Conservation (phyloP, 1,139 yeast species). For the Saccharomyces hybrid region DNA sequence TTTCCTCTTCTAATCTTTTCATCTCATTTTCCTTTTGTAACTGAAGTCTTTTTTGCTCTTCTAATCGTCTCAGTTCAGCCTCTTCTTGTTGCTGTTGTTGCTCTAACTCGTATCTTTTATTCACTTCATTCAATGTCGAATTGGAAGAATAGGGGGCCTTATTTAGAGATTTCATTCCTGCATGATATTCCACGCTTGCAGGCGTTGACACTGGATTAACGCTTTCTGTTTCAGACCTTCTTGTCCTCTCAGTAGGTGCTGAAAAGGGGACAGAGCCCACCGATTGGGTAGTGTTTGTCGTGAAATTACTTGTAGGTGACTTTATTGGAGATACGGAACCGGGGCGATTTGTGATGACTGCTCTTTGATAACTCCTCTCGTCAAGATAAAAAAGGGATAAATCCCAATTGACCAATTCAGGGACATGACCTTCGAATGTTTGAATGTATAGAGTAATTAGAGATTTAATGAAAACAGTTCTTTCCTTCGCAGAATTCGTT, state of each 20-base stretch:
- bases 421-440: slow-evolving; percentile 62
- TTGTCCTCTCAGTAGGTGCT: neutral
- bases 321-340: slow-evolving; percentile 3
- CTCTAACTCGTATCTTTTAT: slow-evolving; percentile 10
- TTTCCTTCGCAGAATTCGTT: slow-evolving; percentile 60
- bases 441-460: slow-evolving; percentile 57
- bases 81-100: slow-evolving; percentile 3
- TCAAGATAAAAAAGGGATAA: slow-evolving; percentile 33
- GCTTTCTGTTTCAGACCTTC: neutral
- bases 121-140: slow-evolving; percentile 17
- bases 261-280: neutral
- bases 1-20: neutral
- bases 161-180: slow-evolving; percentile 4
- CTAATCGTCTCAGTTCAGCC: neutral
- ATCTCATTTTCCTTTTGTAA: neutral
- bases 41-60: neutral
- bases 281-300: neutral
- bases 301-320: slow-evolving; percentile 4
- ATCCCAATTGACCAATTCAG: slow-evolving; percentile 48
- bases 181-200: neutral
- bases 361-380: slow-evolving; percentile 32
- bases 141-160: slow-evolving; percentile 21
- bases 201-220: neutral
- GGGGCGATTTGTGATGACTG: slow-evolving; percentile 15
- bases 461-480: slow-evolving; percentile 57